These are phyloP conservation scores for Diaporthe eres DNA, from an alignment of 2,329 filamentous ascomycete genomes.

Conservation along the genomic window DNA sequence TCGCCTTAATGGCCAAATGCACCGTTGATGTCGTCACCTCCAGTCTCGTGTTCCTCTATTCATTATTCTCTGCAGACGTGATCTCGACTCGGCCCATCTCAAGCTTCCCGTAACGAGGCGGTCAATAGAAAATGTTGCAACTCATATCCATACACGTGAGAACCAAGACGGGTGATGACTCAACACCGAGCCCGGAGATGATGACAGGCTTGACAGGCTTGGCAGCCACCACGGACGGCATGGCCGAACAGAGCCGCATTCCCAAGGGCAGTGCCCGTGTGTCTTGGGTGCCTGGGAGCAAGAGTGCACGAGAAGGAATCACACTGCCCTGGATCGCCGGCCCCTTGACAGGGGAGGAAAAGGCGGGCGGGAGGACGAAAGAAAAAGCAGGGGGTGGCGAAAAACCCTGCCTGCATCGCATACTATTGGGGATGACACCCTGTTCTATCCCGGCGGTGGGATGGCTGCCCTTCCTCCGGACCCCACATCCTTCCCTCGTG, in stretches of 20 bases:
- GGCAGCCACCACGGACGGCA: not conserved
- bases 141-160: not conserved
- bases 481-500: constrained; percentile 26
- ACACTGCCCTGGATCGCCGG: too few relatives aligned
- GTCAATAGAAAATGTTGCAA: not conserved
- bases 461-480: not conserved
- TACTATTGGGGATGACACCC: not conserved
- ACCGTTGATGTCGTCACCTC: not conserved
- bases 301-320: not conserved
- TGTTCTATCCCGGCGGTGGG: not conserved
- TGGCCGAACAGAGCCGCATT: constrained; percentile 28
- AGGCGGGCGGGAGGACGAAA: not conserved
- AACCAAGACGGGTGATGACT: not conserved
- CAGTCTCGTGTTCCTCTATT: too few relatives aligned
- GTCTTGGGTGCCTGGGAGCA: not conserved
- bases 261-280: not conserved
- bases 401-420: not conserved
- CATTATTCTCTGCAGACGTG: not conserved
- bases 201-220: constrained; percentile 5
- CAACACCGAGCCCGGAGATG: not conserved
- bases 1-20: not conserved
- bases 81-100: not conserved
- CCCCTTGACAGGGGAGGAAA: not conserved
- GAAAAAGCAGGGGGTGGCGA: not conserved
- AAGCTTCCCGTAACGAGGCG: not conserved